Evolutionary conservation across 257 asterid genomes (phyloP), one percentile per base, ranked within the genome.

Genomic region (Lavandula angustifolia): DNA sequence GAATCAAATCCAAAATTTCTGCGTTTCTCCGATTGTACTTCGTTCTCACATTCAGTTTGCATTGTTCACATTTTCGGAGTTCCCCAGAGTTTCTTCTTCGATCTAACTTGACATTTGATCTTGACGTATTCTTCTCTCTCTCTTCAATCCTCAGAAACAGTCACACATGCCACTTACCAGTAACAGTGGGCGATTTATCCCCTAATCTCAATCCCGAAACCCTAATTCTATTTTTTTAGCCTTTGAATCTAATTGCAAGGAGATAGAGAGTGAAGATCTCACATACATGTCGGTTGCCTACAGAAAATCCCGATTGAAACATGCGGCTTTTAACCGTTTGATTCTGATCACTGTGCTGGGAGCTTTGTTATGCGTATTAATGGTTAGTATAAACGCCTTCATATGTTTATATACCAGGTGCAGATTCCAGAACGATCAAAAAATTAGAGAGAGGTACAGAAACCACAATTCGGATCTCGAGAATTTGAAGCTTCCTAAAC

Each of bases 401-500:
- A 44, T 80, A 48, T 76, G 69, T 62, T 67, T 80, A 10, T 38
- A 73, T 22, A 55, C 59, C 67, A 70, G 73, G 32, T 62, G 80
- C 63, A 58, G 75, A 38, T 47, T 32, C 16, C 88, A 81, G 54
- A 53, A 57, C 51, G 82, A 62, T 56, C 79, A 68, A 6, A 63
- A 53, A 31, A 18, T 74, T 71, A 72, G 69, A 49, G 41, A 62
- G n/a, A 71, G 29, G 55, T 29, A 12, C 6, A 54, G 0, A 32
- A 84, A 65, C 50, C 55, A 66, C 51, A 55, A 71, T 32, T 22
- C 7, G 64, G 54, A 16, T 51, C 8, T 51, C 43, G 33, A 55
- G 48, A 68, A 72, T 50, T 34, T 59, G 69, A 82, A 72, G 37
- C 92, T 89, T 35, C 96, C 95, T 6, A 58, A 32, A 38, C 97